These are phyloP conservation scores for Debaryomyces coudertii DNA, from an alignment of 1,139 yeast species.

Conservation along the genomic window DNA sequence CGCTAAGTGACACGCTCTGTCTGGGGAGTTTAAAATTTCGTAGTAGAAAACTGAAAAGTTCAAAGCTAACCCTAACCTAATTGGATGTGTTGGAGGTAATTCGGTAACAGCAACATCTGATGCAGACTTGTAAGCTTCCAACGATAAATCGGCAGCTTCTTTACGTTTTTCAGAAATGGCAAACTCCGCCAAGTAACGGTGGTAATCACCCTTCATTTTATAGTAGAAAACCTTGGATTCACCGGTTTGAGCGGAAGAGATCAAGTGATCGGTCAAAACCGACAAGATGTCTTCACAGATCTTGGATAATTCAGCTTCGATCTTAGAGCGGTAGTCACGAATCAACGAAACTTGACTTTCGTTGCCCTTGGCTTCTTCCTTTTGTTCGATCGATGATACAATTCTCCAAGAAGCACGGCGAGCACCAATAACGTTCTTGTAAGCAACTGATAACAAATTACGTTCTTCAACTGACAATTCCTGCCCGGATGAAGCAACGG, in stretches of 20 bases:
- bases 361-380: constrained; percentile 95
- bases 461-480: constrained; percentile 98
- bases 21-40: constrained; percentile 97
- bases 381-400: constrained; percentile 95
- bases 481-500: constrained; percentile 94
- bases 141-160: constrained; percentile 88
- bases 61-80: constrained; percentile 95
- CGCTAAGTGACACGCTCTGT: constrained; percentile 97
- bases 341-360: constrained; percentile 85
- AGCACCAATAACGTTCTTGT: constrained; percentile 98
- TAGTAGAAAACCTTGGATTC: constrained; percentile 98
- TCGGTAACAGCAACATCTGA: constrained; percentile 96
- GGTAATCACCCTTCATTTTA: constrained; percentile 99
- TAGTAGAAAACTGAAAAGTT: constrained; percentile 98
- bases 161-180: constrained; percentile 90
- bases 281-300: constrained; percentile 92
- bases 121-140: constrained; percentile 94
- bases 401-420: constrained; percentile 99
- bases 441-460: constrained; percentile 94
- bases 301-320: constrained; percentile 89
- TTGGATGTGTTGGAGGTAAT: constrained; percentile 98
- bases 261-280: constrained; percentile 85
- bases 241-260: constrained; percentile 93
- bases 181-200: constrained; percentile 98
- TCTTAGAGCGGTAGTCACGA: constrained; percentile 92